These are phyloP conservation scores for Microdochium paspali DNA, from an alignment of 2,329 filamentous ascomycete species.

Conservation along the genomic window DNA sequence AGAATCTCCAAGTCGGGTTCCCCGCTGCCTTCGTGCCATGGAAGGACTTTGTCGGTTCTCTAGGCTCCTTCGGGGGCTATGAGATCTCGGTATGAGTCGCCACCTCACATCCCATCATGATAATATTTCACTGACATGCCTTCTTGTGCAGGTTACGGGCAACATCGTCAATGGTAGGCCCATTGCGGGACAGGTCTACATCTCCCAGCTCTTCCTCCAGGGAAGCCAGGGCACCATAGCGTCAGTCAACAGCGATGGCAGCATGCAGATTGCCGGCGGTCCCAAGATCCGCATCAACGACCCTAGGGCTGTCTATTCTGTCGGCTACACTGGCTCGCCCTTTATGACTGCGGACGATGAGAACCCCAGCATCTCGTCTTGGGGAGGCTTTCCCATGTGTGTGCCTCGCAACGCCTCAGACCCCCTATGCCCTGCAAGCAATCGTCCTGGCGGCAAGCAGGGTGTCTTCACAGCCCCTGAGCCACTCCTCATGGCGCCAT, in stretches of 20 bases:
- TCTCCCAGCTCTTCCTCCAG: slow-evolving; percentile 25
- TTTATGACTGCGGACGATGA: slow-evolving; percentile 34
- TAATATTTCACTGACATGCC: too few relatives aligned
- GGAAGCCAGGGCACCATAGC: slow-evolving; percentile 24
- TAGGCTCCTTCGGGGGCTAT: slow-evolving; percentile 2
- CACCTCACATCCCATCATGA: too few relatives aligned
- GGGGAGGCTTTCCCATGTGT: slow-evolving; percentile 40
- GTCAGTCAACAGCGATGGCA: slow-evolving; percentile 20
- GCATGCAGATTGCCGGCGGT: slow-evolving; percentile 24
- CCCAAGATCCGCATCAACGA: slow-evolving; percentile 29
- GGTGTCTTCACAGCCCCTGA: slow-evolving; percentile 17
- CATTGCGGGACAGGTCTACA: slow-evolving; percentile 26
- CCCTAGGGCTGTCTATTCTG: slow-evolving; percentile 29
- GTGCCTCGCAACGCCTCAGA: slow-evolving; percentile 29
- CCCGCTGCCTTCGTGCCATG: slow-evolving; percentile 9
- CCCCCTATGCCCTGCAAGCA: slow-evolving; percentile 23
- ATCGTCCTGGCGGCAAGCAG: slow-evolving; percentile 15
- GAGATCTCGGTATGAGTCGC: slow-evolving; percentile 17
- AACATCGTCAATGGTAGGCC: slow-evolving; percentile 24
- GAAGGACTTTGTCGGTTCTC: slow-evolving; percentile 8
- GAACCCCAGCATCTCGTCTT: slow-evolving; percentile 33
- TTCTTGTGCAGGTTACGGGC: slow-evolving; percentile 19
- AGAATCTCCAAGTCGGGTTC: slow-evolving; percentile 10
- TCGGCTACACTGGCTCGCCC: slow-evolving; percentile 21
- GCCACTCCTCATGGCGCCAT: slow-evolving; percentile 27